A percentile compares a stretch with the other conserved stretches of the same genome.
Evolutionary conservation across 257 asterid species (phyloP).

Genomic region (Ilex aquifolium): DNA sequence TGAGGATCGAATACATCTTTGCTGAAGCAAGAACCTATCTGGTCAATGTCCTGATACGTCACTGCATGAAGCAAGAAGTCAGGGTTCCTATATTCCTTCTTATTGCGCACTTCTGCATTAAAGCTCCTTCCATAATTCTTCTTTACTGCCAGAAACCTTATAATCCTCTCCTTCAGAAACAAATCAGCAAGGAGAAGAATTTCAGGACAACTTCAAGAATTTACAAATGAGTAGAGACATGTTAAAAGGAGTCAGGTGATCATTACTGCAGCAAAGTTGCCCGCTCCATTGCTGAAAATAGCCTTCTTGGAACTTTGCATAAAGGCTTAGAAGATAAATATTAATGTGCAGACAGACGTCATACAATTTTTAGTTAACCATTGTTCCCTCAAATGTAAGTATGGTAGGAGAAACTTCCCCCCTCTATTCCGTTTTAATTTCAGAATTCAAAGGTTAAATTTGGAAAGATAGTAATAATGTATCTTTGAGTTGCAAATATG

Average conservation of each 20-base stretch:
- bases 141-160: slow-evolving; percentile 62
- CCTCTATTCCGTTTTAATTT: too few relatives aligned
- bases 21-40: slow-evolving; percentile 90
- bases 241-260: background rate
- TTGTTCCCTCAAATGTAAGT: too few relatives aligned
- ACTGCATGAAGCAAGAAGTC: slow-evolving; percentile 97
- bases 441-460: too few relatives aligned
- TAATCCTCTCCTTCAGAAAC: slow-evolving; percentile 55
- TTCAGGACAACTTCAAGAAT: background rate
- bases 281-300: too few relatives aligned
- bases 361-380: too few relatives aligned
- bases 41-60: slow-evolving; percentile 87
- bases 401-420: too few relatives aligned
- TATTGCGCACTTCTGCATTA: slow-evolving; percentile 91
- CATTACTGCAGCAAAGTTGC: too few relatives aligned
- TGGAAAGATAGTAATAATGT: too few relatives aligned
- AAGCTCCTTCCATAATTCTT: slow-evolving; percentile 73
- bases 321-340: background rate
- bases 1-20: slow-evolving; percentile 96
- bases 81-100: slow-evolving; percentile 92
- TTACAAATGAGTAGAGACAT: background rate
- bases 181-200: slow-evolving; percentile 8
- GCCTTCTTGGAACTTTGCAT: background rate
- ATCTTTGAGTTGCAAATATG: too few relatives aligned
- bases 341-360: background rate